Base-by-base conservation (phyloP, 352 stramenopile genomes). In the Pythium graminicola region DNA sequence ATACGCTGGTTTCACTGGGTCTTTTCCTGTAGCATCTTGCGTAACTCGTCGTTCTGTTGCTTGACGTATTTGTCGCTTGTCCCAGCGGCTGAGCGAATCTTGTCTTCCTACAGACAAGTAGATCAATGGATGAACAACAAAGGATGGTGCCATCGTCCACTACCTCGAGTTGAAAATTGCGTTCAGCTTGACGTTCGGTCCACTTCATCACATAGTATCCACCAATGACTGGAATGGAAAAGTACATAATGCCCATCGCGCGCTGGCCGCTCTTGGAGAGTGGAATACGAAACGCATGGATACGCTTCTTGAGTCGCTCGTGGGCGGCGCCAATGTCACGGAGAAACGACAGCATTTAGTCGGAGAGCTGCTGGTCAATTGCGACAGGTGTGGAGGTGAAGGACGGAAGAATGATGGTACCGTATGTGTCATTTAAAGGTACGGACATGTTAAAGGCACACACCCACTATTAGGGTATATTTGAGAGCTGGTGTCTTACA, bases 151-250 rank as follows among this genome's bases (percentile, higher is more conserved):
- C 14, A 19, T 6, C 17, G 33, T 3, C 4, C 24, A 24, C 23
- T 26, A 88, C 80, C 80, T 91, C 76, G 17, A 69, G 61, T 54
- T 76, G 70, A 51, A 91, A 86, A 60, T 95, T 95, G 38, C 55
- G 57, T 28, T 89, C 74, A 9, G 86, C 81, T 24, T 66, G 72
- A 42, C 69, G 60, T 47, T 90, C 75, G 16, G 86, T 65, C 85
- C 85, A 96, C 60, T 97, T 87, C 90, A 97, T 97, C 51, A 97
- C 65, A 58, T 79, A 95, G 62, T 95, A 95, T 38, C 90, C 90
- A 32, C 72, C 73, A 8, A 97, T 62, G 35, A 97, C 69, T 0
- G 90, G 90, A 33, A 87, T 74, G 28, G 72, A 76, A 58, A 97
- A 97, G 69, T 97, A 97, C 17, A 97, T 81, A 41, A 91, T 23